Conservation (phyloP, 2,329 filamentous ascomycete species). For the Aspergillus clavatus region DNA sequence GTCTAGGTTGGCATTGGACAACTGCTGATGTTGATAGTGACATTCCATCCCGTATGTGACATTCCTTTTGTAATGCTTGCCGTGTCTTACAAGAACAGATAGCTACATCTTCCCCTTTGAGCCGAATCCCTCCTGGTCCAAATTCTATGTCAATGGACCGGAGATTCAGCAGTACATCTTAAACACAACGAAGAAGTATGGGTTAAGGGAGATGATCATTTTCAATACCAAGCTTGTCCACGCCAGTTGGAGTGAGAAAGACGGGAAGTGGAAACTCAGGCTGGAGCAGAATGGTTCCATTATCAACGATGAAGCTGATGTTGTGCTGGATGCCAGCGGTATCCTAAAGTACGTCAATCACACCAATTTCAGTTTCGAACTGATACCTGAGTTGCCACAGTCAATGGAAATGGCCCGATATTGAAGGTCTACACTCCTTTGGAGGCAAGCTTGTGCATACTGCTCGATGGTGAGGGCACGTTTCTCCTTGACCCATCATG, state of each 20-base stretch:
- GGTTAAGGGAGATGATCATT: constrained; percentile 35
- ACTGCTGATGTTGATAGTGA: constrained; percentile 12
- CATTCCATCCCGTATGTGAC: neutral
- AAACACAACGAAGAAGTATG: constrained; percentile 35
- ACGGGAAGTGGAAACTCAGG: constrained; percentile 14
- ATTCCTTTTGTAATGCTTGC: neutral
- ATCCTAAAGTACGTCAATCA: constrained; percentile 16
- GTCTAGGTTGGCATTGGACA: neutral
- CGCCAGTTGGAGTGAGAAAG: constrained; percentile 33
- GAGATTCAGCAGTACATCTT: constrained; percentile 44
- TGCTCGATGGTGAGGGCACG: constrained; percentile 25
- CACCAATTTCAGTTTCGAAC: neutral
- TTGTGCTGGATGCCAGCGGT: constrained; percentile 27
- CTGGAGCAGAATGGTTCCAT: constrained; percentile 10
- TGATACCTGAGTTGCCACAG: constrained; percentile 8
- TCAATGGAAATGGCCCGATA: constrained; percentile 19
- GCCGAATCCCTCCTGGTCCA: constrained; percentile 40
- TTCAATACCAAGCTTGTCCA: constrained; percentile 35
- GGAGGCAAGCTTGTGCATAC: constrained; percentile 35
- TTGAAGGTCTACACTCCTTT: constrained; percentile 25
- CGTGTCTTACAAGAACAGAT: constrained; percentile 17
- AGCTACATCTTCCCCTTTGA: constrained; percentile 40
- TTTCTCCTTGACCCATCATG: too few species aligned
- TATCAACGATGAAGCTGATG: constrained; percentile 9
- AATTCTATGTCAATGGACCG: constrained; percentile 35